Conservation (phyloP, 441 rosid species). For the Rhodomyrtus psidioides region DNA sequence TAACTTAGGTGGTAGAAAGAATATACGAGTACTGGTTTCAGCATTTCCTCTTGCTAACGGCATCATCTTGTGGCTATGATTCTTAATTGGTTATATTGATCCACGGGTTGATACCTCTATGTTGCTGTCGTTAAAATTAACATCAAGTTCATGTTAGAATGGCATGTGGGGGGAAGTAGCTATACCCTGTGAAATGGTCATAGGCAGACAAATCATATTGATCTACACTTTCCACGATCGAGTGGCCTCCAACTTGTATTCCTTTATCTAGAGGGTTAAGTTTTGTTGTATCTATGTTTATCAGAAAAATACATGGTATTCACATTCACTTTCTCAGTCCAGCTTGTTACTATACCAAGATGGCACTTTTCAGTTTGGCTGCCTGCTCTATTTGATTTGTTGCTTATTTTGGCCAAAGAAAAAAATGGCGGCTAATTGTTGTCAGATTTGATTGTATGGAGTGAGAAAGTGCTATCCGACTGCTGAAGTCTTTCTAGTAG, state of each 20-base stretch:
- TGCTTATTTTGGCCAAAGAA: not conserved
- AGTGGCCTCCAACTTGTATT: not conserved
- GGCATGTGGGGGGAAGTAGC: not conserved
- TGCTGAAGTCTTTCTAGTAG: not conserved
- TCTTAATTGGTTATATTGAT: not conserved
- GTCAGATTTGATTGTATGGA: not conserved
- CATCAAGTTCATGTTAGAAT: not conserved
- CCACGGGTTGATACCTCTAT: not conserved
- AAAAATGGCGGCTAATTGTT: not conserved
- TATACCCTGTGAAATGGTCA: not conserved
- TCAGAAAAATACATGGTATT: not conserved
- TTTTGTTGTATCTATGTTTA: not conserved
- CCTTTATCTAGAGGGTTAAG: not conserved
- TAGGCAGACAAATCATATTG: not conserved
- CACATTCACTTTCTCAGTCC: not conserved
- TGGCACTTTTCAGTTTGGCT: not conserved
- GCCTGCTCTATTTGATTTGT: not conserved
- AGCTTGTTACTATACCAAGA: not conserved
- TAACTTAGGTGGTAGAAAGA: not conserved
- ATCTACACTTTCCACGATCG: not conserved
- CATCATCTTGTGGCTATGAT: not conserved
- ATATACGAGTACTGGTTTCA: not conserved
- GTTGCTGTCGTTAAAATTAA: not conserved
- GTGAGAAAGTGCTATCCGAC: not conserved
- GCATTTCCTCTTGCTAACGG: not conserved